Base-by-base conservation (phyloP, 1,284 basidiomycete species). In the Chalciporus sp. region DNA sequence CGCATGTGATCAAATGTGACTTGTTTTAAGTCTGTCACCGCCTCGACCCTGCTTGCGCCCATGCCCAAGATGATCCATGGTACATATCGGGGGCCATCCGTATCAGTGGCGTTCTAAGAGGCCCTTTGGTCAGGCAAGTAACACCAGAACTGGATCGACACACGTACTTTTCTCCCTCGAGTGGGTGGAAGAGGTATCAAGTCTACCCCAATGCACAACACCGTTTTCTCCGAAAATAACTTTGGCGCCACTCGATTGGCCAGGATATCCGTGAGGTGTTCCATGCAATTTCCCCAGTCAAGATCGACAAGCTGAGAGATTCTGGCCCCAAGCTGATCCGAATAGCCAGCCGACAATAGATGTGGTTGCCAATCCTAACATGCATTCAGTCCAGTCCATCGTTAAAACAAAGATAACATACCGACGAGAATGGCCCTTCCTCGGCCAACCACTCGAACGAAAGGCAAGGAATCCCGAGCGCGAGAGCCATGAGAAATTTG, bases 381-480 rank as follows among this genome's bases (percentile, higher is more conserved):
- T 16, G 16, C 12, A 33, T 37, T 55, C 54, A 52, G 35, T 50
- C 48, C 35, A 51, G 52, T 16, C n/a, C 14, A 35, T 46, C 35
- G 17, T 16, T 42, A 41, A 48, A 19, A n/a, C 3, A 41, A 14
- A 51, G n/a, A 39, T 10, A 48, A 50, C 63, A 29, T 72, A 72
- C 67, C 57, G 55, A 50, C 26, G 68, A 60, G 11, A 66, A 47
- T 33, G 66, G 62, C 82, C 81, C 56, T 61, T 62, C 14, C 65
- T 58, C 33, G 76, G 67, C 28, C 75, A 76, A 62, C 81, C 86
- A 95, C 3, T 78, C 72, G 4, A 79, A 68, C 0, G 80, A 81
- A n/a, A 96, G 65, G 61, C 92, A 93, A 1, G 94, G 94, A 46
- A 96, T 85, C 7, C 94, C 94, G 27, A 94, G 74, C 0, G 90